These are phyloP conservation scores for Colletotrichum paranaense DNA, from an alignment of 2,329 filamentous ascomycete species.

Conservation along the genomic window DNA sequence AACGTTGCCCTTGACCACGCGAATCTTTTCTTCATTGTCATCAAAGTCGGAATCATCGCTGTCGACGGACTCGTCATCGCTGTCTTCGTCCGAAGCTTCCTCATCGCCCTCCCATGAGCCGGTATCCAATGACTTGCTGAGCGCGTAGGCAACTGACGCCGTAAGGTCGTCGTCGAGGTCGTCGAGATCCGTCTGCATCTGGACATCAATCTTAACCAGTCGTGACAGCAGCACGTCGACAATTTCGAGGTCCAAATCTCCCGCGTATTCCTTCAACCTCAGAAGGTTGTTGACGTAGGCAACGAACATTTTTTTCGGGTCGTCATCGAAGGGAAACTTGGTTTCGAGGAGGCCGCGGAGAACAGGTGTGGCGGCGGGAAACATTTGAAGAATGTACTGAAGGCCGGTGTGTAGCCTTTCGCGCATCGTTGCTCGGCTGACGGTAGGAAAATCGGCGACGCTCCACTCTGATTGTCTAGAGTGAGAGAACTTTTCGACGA, in stretches of 20 bases:
- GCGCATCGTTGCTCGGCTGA: slow-evolving; percentile 74
- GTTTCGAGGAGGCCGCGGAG: slow-evolving; percentile 74
- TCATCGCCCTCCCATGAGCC: slow-evolving; percentile 62
- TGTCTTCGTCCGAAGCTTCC: slow-evolving; percentile 68
- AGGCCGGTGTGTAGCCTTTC: slow-evolving; percentile 81
- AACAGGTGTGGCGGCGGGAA: slow-evolving; percentile 80
- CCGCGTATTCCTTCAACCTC: slow-evolving; percentile 79
- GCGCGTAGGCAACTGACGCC: slow-evolving; percentile 73
- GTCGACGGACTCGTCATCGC: slow-evolving; percentile 77
- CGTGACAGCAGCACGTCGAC: slow-evolving; percentile 86
- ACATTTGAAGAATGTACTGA: slow-evolving; percentile 80
- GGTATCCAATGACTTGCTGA: slow-evolving; percentile 52
- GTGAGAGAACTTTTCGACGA: slow-evolving; percentile 81
- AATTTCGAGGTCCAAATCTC: slow-evolving; percentile 82
- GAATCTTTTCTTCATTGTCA: slow-evolving; percentile 71
- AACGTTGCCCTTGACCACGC: slow-evolving; percentile 82
- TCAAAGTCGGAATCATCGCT: slow-evolving; percentile 77
- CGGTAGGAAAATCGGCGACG: slow-evolving; percentile 65
- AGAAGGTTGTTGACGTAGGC: slow-evolving; percentile 91
- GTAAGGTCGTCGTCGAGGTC: slow-evolving; percentile 91
- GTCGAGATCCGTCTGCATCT: slow-evolving; percentile 93
- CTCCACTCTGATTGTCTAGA: slow-evolving; percentile 57
- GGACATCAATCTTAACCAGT: slow-evolving; percentile 92
- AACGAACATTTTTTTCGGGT: slow-evolving; percentile 82
- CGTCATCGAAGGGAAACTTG: slow-evolving; percentile 82